Conservation (phyloP, 2,329 filamentous ascomycete species). For the Cladophialophora psammophila region DNA sequence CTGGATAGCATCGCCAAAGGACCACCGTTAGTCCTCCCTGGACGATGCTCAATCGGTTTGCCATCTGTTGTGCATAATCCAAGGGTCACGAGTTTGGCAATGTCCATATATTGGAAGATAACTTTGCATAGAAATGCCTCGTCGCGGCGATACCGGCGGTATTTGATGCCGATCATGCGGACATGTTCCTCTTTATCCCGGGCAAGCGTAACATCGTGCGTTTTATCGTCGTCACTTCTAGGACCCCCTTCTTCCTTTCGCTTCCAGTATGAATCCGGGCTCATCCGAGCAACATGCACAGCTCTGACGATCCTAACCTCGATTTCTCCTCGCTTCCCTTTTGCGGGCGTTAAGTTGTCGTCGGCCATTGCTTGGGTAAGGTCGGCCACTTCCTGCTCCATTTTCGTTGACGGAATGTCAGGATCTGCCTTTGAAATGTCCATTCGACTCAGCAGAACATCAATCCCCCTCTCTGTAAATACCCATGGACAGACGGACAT, state of each 20-base stretch:
- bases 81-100: conserved; percentile 68
- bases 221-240: neutral
- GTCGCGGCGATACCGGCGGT: conserved; percentile 12
- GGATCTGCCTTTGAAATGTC: conserved; percentile 14
- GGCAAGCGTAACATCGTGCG: conserved; percentile 12
- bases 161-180: neutral
- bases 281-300: neutral
- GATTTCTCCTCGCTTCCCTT: conserved; percentile 20
- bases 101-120: conserved; percentile 30
- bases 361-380: conserved; percentile 19
- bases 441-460: conserved; percentile 27
- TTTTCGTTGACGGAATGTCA: conserved; percentile 9
- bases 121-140: conserved; percentile 32
- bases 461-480: conserved; percentile 29
- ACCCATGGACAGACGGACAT: conserved; percentile 17
- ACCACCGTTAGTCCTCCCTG: neutral
- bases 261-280: neutral
- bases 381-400: conserved; percentile 25
- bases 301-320: conserved; percentile 22
- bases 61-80: conserved; percentile 89
- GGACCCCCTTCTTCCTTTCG: neutral
- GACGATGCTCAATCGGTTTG: conserved; percentile 11
- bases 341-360: conserved; percentile 6
- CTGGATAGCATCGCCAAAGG: neutral
- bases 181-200: neutral